Evolutionary conservation across 176 grass and related monocot species (phyloP), one percentile per base, ranked within the genome.

Genomic region (Aegilops sharonensis): DNA sequence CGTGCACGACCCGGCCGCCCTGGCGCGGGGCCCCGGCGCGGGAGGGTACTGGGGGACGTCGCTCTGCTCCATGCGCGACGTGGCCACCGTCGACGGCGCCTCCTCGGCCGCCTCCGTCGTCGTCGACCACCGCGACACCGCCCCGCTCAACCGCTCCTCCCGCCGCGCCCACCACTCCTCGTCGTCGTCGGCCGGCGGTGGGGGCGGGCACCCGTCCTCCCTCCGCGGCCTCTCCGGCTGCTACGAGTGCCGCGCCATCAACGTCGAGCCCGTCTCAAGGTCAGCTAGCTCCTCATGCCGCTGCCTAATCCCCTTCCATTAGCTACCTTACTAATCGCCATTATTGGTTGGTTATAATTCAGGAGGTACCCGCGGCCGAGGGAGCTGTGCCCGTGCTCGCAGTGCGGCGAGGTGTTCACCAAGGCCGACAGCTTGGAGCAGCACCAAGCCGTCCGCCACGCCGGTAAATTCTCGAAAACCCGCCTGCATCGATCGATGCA

Each of bases 351-450:
- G 2, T 45, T 0, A 43, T 45, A 45, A 13, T 48, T 54, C 68
- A 95, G 91, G 91, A 83, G 96, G 86, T 91, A 95, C 80, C 93
- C 96, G 12, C 47, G 93, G 82, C 83, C 94, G 10, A 85, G 94
- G 84, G 86, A 87, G 83, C 76, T 99, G 61, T 90, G 89, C 73
- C 27, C 83, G 2, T 99, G 97, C 80, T 68, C 92, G 54, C 86
- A 91, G 12, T 99, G 97, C 84, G 92, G 97, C 29, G 97, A 96
- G 90, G 87, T 96, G 20, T 99, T 99, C 87, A 91, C 89, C 75
- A 94, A 94, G 21, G 79, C 90, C n/a, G 94, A 99, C 17, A 87
- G 78, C 90, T 69, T 99, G 84, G 97, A 99, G 72, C 88, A 94
- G 3, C 97, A 99, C 86, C 94, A 99, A 74, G 88, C 90, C 77